phyloP scores from a whole-genome alignment of 2,329 filamentous ascomycete species.

The Cadophora sp. region DNA sequence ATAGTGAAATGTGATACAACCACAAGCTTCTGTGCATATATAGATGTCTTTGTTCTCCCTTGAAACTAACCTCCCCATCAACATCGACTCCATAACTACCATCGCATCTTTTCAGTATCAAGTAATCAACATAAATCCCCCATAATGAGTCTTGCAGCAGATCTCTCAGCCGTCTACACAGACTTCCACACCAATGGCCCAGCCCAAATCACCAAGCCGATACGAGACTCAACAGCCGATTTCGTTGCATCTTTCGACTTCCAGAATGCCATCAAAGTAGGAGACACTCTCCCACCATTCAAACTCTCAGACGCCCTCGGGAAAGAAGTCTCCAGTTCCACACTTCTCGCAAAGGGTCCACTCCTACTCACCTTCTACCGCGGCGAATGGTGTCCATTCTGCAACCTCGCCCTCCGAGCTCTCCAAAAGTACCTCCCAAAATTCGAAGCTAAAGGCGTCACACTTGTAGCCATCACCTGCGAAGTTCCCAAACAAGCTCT shows the following conservation, averaged over 20 bases:
- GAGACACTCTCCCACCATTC: slow-evolving; percentile 46
- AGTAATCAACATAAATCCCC: not conserved
- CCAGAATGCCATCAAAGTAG: not conserved
- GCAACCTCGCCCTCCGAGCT: slow-evolving; percentile 49
- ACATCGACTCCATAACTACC: not conserved
- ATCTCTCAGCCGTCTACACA: slow-evolving; percentile 27
- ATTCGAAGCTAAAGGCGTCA: slow-evolving; percentile 49
- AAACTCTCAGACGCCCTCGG: slow-evolving; percentile 47
- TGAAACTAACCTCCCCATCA: not conserved
- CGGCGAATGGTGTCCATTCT: slow-evolving; percentile 55
- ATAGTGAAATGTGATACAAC: not conserved
- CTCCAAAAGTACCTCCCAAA: slow-evolving; percentile 48
- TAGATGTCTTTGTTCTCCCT: not conserved
- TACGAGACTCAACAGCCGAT: slow-evolving; percentile 23
- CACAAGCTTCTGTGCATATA: not conserved
- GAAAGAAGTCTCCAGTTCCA: slow-evolving; percentile 43
- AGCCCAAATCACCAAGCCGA: slow-evolving; percentile 21
- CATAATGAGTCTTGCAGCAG: slow-evolving; percentile 29
- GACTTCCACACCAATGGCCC: slow-evolving; percentile 29
- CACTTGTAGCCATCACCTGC: slow-evolving; percentile 52
- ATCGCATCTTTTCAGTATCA: not conserved
- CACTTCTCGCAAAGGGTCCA: slow-evolving; percentile 45
- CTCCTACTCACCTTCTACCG: slow-evolving; percentile 55
- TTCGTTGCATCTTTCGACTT: not conserved
- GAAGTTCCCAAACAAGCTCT: slow-evolving; percentile 51